These are phyloP conservation scores for Xylariaceae sp. DNA, from an alignment of 2,329 filamentous ascomycete genomes.

Conservation along the genomic window DNA sequence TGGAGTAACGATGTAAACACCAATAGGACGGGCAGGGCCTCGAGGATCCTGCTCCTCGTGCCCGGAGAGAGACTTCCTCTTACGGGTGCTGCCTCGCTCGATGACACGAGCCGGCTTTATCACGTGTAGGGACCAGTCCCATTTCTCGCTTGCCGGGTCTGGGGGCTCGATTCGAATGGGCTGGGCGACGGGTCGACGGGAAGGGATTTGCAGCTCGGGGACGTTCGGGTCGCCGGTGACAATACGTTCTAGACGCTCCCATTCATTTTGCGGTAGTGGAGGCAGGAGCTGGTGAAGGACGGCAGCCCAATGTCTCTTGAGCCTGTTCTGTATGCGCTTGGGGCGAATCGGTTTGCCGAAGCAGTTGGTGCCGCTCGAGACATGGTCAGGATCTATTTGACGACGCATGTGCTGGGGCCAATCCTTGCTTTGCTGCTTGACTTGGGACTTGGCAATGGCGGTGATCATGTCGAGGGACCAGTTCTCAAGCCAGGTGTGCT, in stretches of 20 bases:
- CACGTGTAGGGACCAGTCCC: slow-evolving; percentile 42
- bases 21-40: slow-evolving; percentile 30
- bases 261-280: slow-evolving; percentile 50
- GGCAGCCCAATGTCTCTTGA: slow-evolving; percentile 43
- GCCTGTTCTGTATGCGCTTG: slow-evolving; percentile 38
- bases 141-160: slow-evolving; percentile 16
- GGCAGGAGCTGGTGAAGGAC: slow-evolving; percentile 44
- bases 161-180: not conserved
- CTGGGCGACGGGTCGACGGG: slow-evolving; percentile 32
- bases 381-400: slow-evolving; percentile 31
- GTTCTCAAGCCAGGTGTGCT: slow-evolving; percentile 40
- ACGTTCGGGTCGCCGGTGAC: slow-evolving; percentile 36
- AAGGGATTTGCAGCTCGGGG: slow-evolving; percentile 36
- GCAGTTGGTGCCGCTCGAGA: slow-evolving; percentile 40
- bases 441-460: slow-evolving; percentile 40
- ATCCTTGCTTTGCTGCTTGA: slow-evolving; percentile 27
- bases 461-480: slow-evolving; percentile 46
- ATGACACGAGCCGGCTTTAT: slow-evolving; percentile 35
- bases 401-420: slow-evolving; percentile 29
- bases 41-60: slow-evolving; percentile 34
- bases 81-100: slow-evolving; percentile 35
- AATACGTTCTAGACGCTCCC: slow-evolving; percentile 48
- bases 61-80: slow-evolving; percentile 34
- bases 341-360: slow-evolving; percentile 44
- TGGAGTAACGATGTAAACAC: slow-evolving; percentile 32